Evolutionary conservation across 345 rosid genomes (phyloP), one percentile per base, ranked within the genome.

Genomic region (Eucalyptus decipiens): DNA sequence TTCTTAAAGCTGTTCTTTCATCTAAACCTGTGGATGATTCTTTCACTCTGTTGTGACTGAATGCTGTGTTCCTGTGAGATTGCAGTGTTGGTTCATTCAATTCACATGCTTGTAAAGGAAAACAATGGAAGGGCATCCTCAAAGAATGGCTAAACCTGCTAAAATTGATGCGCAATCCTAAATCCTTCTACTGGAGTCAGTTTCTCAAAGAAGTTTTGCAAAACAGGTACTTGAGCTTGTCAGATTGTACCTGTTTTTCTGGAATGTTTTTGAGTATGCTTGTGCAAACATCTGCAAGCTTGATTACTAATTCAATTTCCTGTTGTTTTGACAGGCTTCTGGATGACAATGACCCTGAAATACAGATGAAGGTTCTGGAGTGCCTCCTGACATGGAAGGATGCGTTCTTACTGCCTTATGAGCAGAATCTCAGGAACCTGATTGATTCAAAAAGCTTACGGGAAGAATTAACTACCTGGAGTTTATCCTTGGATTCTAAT

Each of bases 391-490:
- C 93, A 88, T 95, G 97, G 96, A 97, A 95, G 90, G 96, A 96
- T 88, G 95, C 93, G 76, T 95, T 92, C 90, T 91, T 98, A 90
- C 92, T 95, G 76, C 96, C 96, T 34, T 95, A 98, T 93, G 93
- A 95, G 60, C 95, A 93, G 88, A 95, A 94, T 93, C 91, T 98
- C 83, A 95, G 94, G 92, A 98, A 96, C 90, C 93, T 98, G 93
- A 96, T 98, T 90, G 92, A 91, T 92, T 91, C 98, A 76, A 93
- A 95, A 90, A 91, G 88, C 90, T 76, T 98, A 91, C 93, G 98
- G 90, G 99, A 97, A 91, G 98, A 95, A 91, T 91, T 98, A 86
- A 93, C 98, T 30, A 98, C 95, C 45, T 98, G 98, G 99, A 95
- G 95, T 94, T 92, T 97, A 90, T 94, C 97, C 65, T 90, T 90